Base-by-base conservation (phyloP, 2,329 filamentous ascomycete species). In the Fusarium longipes region DNA sequence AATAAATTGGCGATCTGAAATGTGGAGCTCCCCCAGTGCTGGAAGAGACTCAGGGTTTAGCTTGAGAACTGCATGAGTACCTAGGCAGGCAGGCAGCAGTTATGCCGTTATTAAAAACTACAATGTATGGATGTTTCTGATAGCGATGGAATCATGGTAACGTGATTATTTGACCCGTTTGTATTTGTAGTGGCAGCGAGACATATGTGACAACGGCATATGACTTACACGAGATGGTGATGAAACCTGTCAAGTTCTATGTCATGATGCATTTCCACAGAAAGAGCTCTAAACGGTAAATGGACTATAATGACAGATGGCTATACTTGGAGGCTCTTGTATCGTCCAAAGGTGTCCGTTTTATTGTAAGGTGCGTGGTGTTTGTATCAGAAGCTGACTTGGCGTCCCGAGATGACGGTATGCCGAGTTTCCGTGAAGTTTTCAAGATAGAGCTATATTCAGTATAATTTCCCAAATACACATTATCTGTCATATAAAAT, bases 11-110 rank as follows among this genome's bases (percentile, higher is more conserved):
- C 27, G 38, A 57, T 57, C 30, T 56, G 38, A 51, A 62, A 57
- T 68, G 65, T 75, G 72, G 73, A 65, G 59, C 60, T 54, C 32
- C 59, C 71, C 68, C 75, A 71, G 47, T 44, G 62, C 49, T 68
- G 65, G 63, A 55, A 45, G 63, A 67, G 70, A 65, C 54, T 58
- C 59, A 43, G 55, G 36, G 43, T 57, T 42, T 45, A 40, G 27
- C 27, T 47, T 17, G 15, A 10, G 24, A 33, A 30, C 15, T 49
- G 18, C 24, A 36, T 29, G n/a, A n/a, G n/a, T n/a, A n/a, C n/a
- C n/a, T n/a, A n/a, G n/a, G n/a, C n/a, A n/a, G n/a, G n/a, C n/a
- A 30, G 38, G 15, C 9, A 40, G n/a, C 2, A 29, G 12, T 24
- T 29, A 17, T 58, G 5, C 24, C 10, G 27, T 32, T 44, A 24